Conservation (phyloP, 1,284 basidiomycete genomes). For the Sporisorium graminicola region DNA sequence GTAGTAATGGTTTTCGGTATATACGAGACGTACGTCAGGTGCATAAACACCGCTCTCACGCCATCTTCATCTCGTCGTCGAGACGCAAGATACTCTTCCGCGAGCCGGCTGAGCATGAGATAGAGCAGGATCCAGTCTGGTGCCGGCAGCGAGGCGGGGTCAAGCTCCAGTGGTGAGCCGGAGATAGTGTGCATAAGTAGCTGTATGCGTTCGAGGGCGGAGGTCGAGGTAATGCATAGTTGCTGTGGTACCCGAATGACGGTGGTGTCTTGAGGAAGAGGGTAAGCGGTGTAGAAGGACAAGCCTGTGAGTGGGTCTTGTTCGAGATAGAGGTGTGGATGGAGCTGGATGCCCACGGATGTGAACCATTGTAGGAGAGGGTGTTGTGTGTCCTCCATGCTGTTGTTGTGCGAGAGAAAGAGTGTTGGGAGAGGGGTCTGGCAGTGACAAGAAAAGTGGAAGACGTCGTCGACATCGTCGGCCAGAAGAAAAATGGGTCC, state of each 20-base stretch:
- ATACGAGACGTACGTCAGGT: constrained; percentile 45
- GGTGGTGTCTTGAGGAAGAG: constrained; percentile 18
- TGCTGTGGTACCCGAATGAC: constrained; percentile 27
- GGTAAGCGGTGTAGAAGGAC: constrained; percentile 27
- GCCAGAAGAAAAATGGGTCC: neutral
- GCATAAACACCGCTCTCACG: constrained; percentile 7
- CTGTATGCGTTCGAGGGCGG: constrained; percentile 8
- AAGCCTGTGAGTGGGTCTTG: constrained; percentile 30
- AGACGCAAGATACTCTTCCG: neutral
- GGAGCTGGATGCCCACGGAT: constrained; percentile 24
- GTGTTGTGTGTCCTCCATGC: constrained; percentile 1
- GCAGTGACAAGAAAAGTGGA: neutral
- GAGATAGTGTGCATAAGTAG: neutral
- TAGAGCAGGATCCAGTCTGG: constrained; percentile 49
- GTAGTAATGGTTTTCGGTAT: constrained; percentile 47
- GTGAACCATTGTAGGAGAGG: constrained; percentile 24
- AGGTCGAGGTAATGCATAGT: constrained; percentile 36
- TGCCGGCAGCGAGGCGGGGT: neutral
- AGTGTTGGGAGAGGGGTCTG: neutral
- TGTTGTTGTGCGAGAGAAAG: neutral
- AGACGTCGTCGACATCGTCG: neutral
- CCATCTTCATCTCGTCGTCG: neutral
- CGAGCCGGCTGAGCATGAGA: constrained; percentile 22
- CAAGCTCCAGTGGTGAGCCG: neutral
- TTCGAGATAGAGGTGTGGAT: constrained; percentile 19